phyloP scores from a whole-genome alignment of 345 rosid species.

The Ceriops zippeliana region DNA sequence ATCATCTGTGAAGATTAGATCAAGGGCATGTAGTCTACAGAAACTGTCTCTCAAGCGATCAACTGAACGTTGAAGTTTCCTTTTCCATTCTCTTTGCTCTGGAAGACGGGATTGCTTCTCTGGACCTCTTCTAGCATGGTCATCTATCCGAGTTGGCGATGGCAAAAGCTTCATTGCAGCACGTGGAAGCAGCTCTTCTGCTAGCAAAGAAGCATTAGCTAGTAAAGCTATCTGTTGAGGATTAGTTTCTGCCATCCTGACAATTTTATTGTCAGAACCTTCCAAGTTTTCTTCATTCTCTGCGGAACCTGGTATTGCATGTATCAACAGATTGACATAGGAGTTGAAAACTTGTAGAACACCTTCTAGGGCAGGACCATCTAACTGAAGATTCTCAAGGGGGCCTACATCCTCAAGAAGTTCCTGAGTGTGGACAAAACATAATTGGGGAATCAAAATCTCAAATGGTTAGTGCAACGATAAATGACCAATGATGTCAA shows the following conservation, averaged over 20 bases:
- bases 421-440: conserved; percentile 40
- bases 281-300: conserved; percentile 67
- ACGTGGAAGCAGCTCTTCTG: conserved; percentile 83
- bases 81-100: conserved; percentile 87
- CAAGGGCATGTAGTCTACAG: conserved; percentile 89
- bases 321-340: conserved; percentile 67
- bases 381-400: conserved; percentile 67
- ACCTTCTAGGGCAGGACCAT: conserved; percentile 74
- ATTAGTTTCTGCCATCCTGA: conserved; percentile 73
- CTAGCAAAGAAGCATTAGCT: conserved; percentile 76
- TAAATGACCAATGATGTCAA: too few species aligned
- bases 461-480: background rate
- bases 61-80: conserved; percentile 65
- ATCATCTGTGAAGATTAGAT: conserved; percentile 79
- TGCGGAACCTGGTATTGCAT: conserved; percentile 69
- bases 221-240: conserved; percentile 78
- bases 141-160: conserved; percentile 36
- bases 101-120: conserved; percentile 65
- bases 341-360: conserved; percentile 62
- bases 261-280: conserved; percentile 52
- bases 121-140: conserved; percentile 50
- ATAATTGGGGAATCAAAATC: background rate
- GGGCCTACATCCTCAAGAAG: conserved; percentile 79
- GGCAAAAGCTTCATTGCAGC: conserved; percentile 69
- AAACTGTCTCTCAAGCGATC: conserved; percentile 85